A percentile compares a stretch with the other conserved stretches of the same genome.
phyloP scores from a whole-genome alignment of 345 rosid species.

The Carallia brachiata region DNA sequence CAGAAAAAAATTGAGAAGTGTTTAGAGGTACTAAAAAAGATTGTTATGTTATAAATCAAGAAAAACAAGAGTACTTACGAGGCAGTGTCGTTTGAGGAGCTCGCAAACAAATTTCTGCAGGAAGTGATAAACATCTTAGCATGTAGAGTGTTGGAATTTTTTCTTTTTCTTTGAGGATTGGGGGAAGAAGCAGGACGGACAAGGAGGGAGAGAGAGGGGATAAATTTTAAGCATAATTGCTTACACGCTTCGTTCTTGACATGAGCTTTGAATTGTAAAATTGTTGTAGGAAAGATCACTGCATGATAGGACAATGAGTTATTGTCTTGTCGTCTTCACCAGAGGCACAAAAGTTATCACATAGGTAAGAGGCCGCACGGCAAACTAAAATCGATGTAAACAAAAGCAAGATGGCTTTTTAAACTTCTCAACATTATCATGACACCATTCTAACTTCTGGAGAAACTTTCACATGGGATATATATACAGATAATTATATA shows the following conservation, averaged over 20 bases:
- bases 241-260: constrained; percentile 20
- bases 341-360: background rate
- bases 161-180: no score
- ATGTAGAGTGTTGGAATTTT: no score
- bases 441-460: no score
- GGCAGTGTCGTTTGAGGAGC: constrained; percentile 23
- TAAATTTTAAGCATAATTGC: constrained; percentile 6
- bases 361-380: no score
- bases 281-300: constrained; percentile 44
- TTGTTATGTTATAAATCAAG: background rate
- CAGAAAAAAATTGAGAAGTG: background rate
- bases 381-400: no score
- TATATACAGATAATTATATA: no score
- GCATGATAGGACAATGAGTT: background rate
- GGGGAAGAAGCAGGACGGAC: no score
- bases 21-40: constrained; percentile 3
- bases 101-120: constrained; percentile 42
- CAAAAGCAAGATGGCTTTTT: no score
- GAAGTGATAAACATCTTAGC: background rate
- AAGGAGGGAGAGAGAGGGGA: background rate
- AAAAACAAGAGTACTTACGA: constrained; percentile 20
- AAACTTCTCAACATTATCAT: no score
- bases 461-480: no score
- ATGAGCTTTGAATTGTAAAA: constrained; percentile 11
- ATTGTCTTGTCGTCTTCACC: background rate